phyloP scores from a whole-genome alignment of 257 asterid species.

The Capsicum pubescens region DNA sequence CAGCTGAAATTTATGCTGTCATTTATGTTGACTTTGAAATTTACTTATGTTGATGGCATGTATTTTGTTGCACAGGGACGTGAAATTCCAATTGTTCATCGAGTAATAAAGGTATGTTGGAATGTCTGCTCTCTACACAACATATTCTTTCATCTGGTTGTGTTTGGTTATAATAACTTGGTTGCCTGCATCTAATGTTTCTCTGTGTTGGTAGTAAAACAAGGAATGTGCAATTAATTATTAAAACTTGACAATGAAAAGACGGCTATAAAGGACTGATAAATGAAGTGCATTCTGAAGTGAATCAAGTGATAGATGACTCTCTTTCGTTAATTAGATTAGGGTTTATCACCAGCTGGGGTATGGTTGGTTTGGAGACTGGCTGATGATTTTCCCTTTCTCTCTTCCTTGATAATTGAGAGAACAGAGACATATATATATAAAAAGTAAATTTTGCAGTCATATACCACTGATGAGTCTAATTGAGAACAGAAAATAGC shows the following conservation, averaged over 20 bases:
- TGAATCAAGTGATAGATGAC: constrained; percentile 9
- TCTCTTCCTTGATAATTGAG: constrained; percentile 6
- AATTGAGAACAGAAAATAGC: neutral
- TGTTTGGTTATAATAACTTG: constrained; percentile 25
- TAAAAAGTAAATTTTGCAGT: neutral
- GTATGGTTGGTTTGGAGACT: neutral
- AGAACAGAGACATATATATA: neutral
- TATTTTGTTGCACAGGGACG: constrained; percentile 71
- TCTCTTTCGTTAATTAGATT: neutral
- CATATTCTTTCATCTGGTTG: neutral
- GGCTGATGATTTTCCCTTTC: neutral
- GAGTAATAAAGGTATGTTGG: constrained; percentile 84
- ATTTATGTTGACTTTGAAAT: neutral
- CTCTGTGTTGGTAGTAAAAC: neutral
- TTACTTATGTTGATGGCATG: neutral
- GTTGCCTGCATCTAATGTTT: neutral
- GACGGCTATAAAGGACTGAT: neutral
- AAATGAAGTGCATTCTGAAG: neutral
- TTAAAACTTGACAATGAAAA: neutral
- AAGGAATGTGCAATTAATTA: neutral
- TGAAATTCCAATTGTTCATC: constrained; percentile 98
- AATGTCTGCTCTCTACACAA: neutral
- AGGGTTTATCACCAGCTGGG: neutral
- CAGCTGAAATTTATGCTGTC: neutral
- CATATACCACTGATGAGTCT: neutral